Percentiles rank a stretch among this genome's conserved stretches.
These are phyloP conservation scores for Dendrobium officinale DNA, from an alignment of 106 monocot genomes.

Conservation along the genomic window DNA sequence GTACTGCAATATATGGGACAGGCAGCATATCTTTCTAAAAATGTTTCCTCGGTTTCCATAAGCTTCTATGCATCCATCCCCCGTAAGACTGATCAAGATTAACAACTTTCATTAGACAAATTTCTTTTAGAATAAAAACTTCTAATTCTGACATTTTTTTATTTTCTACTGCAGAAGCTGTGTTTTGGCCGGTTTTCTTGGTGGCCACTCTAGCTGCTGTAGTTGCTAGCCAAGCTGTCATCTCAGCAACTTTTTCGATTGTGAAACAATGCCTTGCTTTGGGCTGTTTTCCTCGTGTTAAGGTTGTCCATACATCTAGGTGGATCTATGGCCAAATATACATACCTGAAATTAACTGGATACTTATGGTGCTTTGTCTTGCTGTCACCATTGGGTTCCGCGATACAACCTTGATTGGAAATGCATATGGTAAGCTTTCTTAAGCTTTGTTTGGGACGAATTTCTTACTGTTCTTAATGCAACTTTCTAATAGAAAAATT, in stretches of 20 bases:
- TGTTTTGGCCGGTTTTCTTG: conserved; percentile 84
- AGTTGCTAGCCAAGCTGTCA: conserved; percentile 82
- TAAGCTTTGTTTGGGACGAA: too few species aligned
- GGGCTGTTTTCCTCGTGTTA: conserved; percentile 90
- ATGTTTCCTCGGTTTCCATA: conserved; percentile 10
- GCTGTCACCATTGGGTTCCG: conserved; percentile 70
- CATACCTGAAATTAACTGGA: conserved; percentile 88
- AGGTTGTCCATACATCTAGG: conserved; percentile 73
- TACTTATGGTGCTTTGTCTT: conserved; percentile 69
- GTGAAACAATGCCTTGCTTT: conserved; percentile 80
- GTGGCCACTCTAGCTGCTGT: conserved; percentile 72
- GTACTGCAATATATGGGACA: conserved; percentile 58
- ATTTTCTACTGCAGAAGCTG: conserved; percentile 43
- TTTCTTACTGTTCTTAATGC: too few species aligned
- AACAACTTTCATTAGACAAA: neutral
- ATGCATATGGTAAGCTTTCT: conserved; percentile 69
- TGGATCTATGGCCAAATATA: conserved; percentile 80
- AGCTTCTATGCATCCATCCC: conserved; percentile 56
- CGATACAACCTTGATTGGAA: conserved; percentile 61
- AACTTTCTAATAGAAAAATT: too few species aligned
- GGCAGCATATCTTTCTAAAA: conserved; percentile 49
- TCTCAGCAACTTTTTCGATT: conserved; percentile 90
- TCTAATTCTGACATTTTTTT: neutral
- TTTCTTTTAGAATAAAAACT: neutral
- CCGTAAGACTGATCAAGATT: conserved; percentile 16